Evolutionary conservation across 2,329 filamentous ascomycete genomes (phyloP).

Genomic region (Blumeria graminis): DNA sequence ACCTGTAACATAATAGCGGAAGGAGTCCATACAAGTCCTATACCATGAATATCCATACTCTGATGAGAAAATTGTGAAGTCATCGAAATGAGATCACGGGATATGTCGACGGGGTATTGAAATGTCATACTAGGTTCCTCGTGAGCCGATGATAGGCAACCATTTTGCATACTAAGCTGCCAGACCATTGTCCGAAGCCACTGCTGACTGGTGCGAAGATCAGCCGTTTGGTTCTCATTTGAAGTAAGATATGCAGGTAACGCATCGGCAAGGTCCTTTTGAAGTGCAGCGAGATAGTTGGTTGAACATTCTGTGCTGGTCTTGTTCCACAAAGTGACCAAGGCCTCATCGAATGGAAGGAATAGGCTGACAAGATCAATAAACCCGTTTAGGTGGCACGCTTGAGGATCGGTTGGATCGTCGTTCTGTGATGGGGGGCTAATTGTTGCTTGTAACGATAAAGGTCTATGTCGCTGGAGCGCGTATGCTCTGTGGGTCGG

Average conservation of each 20-base stretch:
- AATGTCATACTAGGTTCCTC: conserved; percentile 33
- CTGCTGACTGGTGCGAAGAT: conserved; percentile 33
- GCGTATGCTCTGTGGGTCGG: conserved; percentile 33
- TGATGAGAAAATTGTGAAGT: conserved; percentile 47
- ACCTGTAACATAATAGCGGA: not conserved
- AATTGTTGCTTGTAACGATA: conserved; percentile 46
- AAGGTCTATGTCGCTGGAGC: conserved; percentile 41
- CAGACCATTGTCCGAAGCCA: conserved; percentile 41
- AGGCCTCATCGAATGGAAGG: conserved; percentile 38
- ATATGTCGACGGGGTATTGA: conserved; percentile 36
- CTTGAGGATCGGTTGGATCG: conserved; percentile 30
- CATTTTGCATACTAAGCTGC: conserved; percentile 33
- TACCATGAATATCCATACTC: conserved; percentile 50
- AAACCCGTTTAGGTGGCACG: conserved; percentile 29
- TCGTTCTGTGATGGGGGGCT: conserved; percentile 37
- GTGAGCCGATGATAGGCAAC: conserved; percentile 23
- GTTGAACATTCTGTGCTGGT: conserved; percentile 30
- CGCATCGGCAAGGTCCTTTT: conserved; percentile 36
- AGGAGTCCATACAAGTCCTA: conserved; percentile 36
- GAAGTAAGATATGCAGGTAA: conserved; percentile 26
- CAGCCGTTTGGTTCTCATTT: conserved; percentile 27
- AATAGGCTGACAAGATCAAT: conserved; percentile 37
- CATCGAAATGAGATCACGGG: conserved; percentile 37
- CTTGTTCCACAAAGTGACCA: conserved; percentile 43
- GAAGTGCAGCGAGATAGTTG: conserved; percentile 30